Evolutionary conservation across 441 rosid species (phyloP).

Genomic region (Brassica hybrid): DNA sequence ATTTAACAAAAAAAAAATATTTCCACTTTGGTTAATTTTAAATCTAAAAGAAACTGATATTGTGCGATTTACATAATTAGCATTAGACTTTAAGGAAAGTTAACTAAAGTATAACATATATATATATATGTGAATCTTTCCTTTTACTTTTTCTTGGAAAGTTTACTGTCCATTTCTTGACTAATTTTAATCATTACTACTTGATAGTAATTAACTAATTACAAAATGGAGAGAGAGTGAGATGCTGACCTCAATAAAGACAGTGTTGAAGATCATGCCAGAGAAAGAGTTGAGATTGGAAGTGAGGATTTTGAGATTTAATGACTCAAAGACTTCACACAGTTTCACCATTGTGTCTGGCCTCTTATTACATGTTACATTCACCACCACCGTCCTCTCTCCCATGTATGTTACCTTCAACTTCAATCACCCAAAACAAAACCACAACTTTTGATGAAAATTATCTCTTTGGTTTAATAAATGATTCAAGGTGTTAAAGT

Average conservation of each 20-base stretch:
- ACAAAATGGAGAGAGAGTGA: constrained; percentile 1
- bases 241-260: constrained; percentile 73
- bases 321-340: constrained; percentile 81
- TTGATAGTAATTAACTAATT: not conserved
- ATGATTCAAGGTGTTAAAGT: constrained; percentile 2
- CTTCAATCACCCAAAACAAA: constrained; percentile 45
- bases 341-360: constrained; percentile 89
- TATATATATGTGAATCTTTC: not conserved
- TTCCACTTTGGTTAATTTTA: not conserved
- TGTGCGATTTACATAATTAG: constrained; percentile 6
- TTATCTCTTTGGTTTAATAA: not conserved
- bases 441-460: not conserved
- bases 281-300: constrained; percentile 78
- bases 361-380: constrained; percentile 79
- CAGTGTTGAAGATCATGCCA: constrained; percentile 75
- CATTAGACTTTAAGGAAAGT: constrained; percentile 26
- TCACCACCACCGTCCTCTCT: constrained; percentile 74
- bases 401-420: constrained; percentile 69
- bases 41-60: not conserved
- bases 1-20: not conserved
- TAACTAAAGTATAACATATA: constrained; percentile 6
- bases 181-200: constrained; percentile 36
- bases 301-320: constrained; percentile 76
- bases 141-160: constrained; percentile 27
- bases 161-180: constrained; percentile 36